Conservation (phyloP, 1,139 yeast species). For the Trichomonascaceae sp. region DNA sequence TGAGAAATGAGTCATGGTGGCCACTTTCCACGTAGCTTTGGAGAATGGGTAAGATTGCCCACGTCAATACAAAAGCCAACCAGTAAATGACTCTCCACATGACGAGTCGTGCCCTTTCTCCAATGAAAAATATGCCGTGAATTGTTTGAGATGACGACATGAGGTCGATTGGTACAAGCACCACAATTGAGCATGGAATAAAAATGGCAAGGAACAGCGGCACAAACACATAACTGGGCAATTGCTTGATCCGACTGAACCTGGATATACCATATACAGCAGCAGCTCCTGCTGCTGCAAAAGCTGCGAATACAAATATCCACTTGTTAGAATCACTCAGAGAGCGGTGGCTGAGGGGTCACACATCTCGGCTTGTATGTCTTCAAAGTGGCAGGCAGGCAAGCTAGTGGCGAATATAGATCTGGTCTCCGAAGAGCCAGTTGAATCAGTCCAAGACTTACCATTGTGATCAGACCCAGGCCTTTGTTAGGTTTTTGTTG, state of each 20-base stretch:
- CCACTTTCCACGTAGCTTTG: conserved; percentile 69
- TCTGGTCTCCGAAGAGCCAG: not conserved
- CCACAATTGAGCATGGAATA: conserved; percentile 43
- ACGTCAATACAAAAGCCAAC: conserved; percentile 64
- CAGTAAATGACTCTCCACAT: conserved; percentile 71
- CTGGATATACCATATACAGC: conserved; percentile 25
- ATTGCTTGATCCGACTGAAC: conserved; percentile 25
- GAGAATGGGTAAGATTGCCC: conserved; percentile 54
- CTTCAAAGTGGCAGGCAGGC: not conserved
- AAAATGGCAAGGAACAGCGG: conserved; percentile 35
- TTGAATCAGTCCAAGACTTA: not conserved
- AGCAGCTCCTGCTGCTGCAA: conserved; percentile 22
- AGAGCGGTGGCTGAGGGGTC: conserved; percentile 1
- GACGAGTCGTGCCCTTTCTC: conserved; percentile 34
- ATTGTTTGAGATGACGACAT: conserved; percentile 24
- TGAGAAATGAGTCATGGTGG: conserved; percentile 34
- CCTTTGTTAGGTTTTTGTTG: not conserved
- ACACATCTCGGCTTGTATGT: not conserved
- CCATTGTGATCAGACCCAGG: not conserved
- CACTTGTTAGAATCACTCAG: conserved; percentile 10
- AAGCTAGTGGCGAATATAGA: not conserved
- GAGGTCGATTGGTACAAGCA: conserved; percentile 43
- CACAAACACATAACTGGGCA: conserved; percentile 30
- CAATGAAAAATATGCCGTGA: conserved; percentile 29
- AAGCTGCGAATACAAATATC: conserved; percentile 24